Conservation (phyloP, 495 filamentous ascomycete genomes). For the Penicillium arizonense region DNA sequence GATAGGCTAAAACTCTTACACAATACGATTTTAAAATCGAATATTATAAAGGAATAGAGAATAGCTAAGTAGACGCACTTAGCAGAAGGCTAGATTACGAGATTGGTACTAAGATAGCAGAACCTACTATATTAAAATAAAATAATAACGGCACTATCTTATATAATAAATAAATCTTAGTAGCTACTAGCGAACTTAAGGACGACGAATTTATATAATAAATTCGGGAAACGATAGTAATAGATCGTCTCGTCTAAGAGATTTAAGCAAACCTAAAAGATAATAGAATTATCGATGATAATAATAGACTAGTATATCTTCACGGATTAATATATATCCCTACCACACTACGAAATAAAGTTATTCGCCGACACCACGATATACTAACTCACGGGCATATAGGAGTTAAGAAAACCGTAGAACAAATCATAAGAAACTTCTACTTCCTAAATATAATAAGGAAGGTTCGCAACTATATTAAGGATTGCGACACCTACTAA, state of each 20-base stretch:
- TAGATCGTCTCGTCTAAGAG: no score
- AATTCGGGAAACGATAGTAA: no score
- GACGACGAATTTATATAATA: no score
- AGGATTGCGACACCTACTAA: slow-evolving; percentile 4
- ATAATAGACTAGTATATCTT: slow-evolving; percentile 8
- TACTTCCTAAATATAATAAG: slow-evolving; percentile 1
- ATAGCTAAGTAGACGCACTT: slow-evolving; percentile 8
- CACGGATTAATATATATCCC: slow-evolving; percentile 10
- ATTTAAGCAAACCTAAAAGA: no score
- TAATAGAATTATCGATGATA: background rate
- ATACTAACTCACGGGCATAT: background rate
- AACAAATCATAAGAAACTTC: slow-evolving; percentile 10
- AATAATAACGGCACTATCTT: no score
- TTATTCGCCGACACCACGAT: slow-evolving; percentile 9
- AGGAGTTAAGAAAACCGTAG: slow-evolving; percentile 3
- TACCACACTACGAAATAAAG: background rate
- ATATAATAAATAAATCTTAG: no score
- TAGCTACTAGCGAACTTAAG: no score
- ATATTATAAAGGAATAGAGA: background rate
- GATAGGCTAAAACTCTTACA: background rate
- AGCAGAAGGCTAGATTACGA: no score
- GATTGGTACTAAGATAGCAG: no score
- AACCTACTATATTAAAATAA: no score
- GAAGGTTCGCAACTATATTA: slow-evolving; percentile 9
- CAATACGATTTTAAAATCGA: background rate